phyloP scores from a whole-genome alignment of 371 early-diverging fungal species.

The Cokeromyces recurvatus region DNA sequence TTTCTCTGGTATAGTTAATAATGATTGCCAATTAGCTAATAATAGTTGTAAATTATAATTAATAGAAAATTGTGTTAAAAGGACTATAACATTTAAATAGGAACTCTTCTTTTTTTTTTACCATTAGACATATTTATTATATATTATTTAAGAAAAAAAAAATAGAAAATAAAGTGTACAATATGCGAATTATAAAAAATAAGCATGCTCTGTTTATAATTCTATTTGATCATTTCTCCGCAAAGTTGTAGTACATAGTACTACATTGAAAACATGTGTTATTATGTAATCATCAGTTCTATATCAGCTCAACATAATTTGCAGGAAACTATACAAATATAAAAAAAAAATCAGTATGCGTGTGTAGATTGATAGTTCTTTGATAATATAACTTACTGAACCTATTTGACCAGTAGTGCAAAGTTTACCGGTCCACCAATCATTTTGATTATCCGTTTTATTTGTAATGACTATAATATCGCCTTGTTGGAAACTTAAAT shows the following conservation, averaged over 20 bases:
- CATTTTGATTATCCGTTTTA: conserved; percentile 60
- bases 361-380: neutral
- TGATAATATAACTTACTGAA: conserved; percentile 32
- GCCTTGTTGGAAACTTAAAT: conserved; percentile 67
- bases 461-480: conserved; percentile 68
- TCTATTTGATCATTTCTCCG: no score
- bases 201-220: no score
- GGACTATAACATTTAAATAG: no score
- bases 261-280: no score
- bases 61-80: no score
- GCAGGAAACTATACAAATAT: conserved; percentile 62
- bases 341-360: neutral
- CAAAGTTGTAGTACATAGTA: no score
- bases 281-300: no score
- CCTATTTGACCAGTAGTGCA: conserved; percentile 63
- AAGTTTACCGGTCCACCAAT: conserved; percentile 79
- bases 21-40: conserved; percentile 20
- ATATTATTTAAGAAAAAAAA: no score
- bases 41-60: neutral
- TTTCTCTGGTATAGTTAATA: conserved; percentile 61
- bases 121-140: no score
- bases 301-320: conserved; percentile 63
- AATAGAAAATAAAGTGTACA: no score
- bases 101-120: no score
- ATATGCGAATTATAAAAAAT: no score